Conservation (phyloP, 352 stramenopile genomes). For the Halophytophthora batemanensis region DNA sequence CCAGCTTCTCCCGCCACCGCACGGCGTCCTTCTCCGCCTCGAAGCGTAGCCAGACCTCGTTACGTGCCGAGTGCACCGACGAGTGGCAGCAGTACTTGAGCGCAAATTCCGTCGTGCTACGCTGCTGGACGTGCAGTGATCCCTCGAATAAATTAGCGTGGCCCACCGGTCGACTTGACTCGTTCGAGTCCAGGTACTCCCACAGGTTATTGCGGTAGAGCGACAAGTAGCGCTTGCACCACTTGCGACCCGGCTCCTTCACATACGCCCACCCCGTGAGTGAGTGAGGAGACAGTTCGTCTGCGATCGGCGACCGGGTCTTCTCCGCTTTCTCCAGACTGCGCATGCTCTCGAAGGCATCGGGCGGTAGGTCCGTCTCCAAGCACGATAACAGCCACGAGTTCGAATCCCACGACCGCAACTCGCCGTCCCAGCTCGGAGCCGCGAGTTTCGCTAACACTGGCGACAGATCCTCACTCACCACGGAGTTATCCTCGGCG, state of each 20-base stretch:
- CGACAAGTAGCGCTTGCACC: constrained; percentile 65
- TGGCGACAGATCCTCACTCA: constrained; percentile 26
- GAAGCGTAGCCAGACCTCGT: constrained; percentile 66
- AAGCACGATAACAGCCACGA: constrained; percentile 70
- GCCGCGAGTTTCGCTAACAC: constrained; percentile 38
- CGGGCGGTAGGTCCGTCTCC: constrained; percentile 53
- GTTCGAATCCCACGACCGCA: constrained; percentile 48
- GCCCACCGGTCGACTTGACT: constrained; percentile 57
- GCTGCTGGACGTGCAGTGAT: constrained; percentile 48
- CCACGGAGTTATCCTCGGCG: constrained; percentile 52
- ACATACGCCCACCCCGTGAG: constrained; percentile 51
- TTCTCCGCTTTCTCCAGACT: constrained; percentile 24
- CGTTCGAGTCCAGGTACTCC: constrained; percentile 70
- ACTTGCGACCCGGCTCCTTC: constrained; percentile 62
- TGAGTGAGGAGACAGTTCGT: constrained; percentile 19
- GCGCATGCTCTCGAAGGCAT: constrained; percentile 55
- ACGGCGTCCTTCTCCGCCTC: constrained; percentile 39
- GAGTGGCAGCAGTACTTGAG: constrained; percentile 59
- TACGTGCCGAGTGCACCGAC: constrained; percentile 39
- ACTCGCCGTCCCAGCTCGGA: constrained; percentile 9
- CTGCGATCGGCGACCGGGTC: constrained; percentile 12
- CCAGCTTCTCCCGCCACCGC: constrained; percentile 41
- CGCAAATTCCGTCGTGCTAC: constrained; percentile 46
- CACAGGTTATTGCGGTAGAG: constrained; percentile 73
- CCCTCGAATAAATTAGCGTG: constrained; percentile 77